phyloP scores from a whole-genome alignment of 2,329 filamentous ascomycete genomes.

The Amphichorda felina region DNA sequence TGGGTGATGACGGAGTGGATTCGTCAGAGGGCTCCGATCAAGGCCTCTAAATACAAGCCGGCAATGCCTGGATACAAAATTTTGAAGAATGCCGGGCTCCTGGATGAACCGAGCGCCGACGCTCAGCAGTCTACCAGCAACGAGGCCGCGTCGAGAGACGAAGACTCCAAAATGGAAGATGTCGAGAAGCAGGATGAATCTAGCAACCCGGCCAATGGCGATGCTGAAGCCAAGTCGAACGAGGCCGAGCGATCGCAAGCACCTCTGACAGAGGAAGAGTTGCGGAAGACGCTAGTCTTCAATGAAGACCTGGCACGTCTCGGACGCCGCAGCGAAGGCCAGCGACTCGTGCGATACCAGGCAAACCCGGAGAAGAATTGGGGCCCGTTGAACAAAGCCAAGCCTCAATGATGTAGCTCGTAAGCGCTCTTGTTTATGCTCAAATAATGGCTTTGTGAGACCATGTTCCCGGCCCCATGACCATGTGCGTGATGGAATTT shows the following conservation, averaged over 20 bases:
- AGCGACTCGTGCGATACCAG: constrained; percentile 76
- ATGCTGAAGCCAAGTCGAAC: background rate
- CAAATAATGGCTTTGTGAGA: no score
- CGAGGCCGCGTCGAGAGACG: background rate
- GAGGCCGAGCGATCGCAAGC: background rate
- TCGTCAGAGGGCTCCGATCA: constrained; percentile 67
- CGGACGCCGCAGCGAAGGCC: constrained; percentile 55
- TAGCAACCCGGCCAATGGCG: background rate
- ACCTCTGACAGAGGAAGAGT: constrained; percentile 13
- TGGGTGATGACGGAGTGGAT: constrained; percentile 90
- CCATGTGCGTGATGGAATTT: no score
- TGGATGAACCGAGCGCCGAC: constrained; percentile 11
- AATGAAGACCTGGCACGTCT: constrained; percentile 67
- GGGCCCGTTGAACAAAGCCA: constrained; percentile 58
- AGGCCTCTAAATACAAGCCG: constrained; percentile 55
- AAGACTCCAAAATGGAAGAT: constrained; percentile 7
- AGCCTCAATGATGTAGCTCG: background rate
- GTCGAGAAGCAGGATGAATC: constrained; percentile 2
- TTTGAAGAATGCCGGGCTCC: constrained; percentile 30
- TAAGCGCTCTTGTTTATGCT: no score
- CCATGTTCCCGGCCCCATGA: no score
- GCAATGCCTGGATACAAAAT: constrained; percentile 63
- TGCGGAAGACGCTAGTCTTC: constrained; percentile 55
- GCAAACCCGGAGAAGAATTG: constrained; percentile 84
- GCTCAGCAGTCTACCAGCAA: background rate